These are phyloP conservation scores for Pseudogymnoascus sp. DNA, from an alignment of 2,329 filamentous ascomycete genomes.

Conservation along the genomic window DNA sequence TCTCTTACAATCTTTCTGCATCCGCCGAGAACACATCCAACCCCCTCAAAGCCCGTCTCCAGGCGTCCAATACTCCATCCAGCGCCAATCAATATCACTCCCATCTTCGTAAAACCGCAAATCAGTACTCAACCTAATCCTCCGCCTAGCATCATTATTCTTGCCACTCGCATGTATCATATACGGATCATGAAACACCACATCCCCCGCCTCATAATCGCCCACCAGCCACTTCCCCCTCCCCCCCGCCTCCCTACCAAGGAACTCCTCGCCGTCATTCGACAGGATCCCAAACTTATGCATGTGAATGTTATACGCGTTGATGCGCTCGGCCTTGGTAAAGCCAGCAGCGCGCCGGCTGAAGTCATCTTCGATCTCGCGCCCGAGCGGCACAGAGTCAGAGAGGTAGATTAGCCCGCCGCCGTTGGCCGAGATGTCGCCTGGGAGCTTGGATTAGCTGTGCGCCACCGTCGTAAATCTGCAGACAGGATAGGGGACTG, in stretches of 20 bases:
- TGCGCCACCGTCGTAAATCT: neutral
- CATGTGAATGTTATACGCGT: neutral
- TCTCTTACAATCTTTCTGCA: neutral
- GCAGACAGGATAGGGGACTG: slow-evolving; percentile 21
- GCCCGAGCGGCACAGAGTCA: slow-evolving; percentile 30
- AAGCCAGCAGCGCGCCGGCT: slow-evolving; percentile 14
- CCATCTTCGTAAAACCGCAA: slow-evolving; percentile 35
- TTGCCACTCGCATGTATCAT: slow-evolving; percentile 32
- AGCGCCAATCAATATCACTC: slow-evolving; percentile 25
- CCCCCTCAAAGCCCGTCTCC: neutral
- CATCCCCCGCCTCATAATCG: slow-evolving; percentile 34
- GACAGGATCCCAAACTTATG: neutral
- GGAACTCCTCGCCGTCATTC: slow-evolving; percentile 16
- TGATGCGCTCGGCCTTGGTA: neutral
- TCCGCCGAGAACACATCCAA: neutral
- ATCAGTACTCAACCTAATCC: slow-evolving; percentile 36
- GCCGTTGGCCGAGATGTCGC: slow-evolving; percentile 30
- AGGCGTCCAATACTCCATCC: slow-evolving; percentile 33
- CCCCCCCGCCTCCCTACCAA: slow-evolving; percentile 20
- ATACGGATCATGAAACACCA: slow-evolving; percentile 38
- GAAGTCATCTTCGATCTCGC: slow-evolving; percentile 34
- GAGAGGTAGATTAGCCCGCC: slow-evolving; percentile 38
- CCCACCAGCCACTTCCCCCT: slow-evolving; percentile 28
- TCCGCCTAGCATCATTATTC: slow-evolving; percentile 33
- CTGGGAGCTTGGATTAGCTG: slow-evolving; percentile 22